These are phyloP conservation scores for Rhodofomes roseus DNA, from an alignment of 1,284 basidiomycete species.

Conservation along the genomic window DNA sequence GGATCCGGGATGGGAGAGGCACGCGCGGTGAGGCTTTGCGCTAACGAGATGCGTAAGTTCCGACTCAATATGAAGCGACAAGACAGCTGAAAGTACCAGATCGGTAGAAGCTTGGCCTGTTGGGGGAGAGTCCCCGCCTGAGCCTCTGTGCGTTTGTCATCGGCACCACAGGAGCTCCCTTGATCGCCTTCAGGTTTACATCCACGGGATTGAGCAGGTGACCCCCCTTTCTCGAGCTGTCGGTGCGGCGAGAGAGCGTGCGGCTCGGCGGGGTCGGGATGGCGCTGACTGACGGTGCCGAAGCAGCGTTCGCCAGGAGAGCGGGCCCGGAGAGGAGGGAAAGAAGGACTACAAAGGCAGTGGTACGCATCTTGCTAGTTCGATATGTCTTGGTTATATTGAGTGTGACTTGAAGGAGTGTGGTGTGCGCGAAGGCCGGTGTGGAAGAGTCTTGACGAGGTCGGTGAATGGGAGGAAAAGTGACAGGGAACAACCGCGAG, in stretches of 20 bases:
- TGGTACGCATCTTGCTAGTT: background rate
- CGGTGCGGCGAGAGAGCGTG: background rate
- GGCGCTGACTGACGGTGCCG: background rate
- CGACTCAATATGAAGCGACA: background rate
- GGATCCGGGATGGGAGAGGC: conserved; percentile 11
- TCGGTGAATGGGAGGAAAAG: background rate
- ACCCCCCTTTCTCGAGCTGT: background rate
- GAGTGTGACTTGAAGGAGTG: background rate
- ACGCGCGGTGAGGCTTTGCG: conserved; percentile 12
- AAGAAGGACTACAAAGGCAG: background rate
- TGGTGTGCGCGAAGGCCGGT: background rate
- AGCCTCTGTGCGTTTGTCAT: conserved; percentile 24
- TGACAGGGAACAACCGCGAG: background rate
- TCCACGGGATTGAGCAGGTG: background rate
- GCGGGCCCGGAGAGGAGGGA: background rate
- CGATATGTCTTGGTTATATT: background rate
- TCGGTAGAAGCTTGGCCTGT: conserved; percentile 15
- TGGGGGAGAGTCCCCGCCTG: conserved; percentile 21
- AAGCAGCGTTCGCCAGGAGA: background rate
- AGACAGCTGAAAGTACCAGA: conserved; percentile 7
- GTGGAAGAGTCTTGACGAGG: background rate
- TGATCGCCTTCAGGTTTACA: background rate
- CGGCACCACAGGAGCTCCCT: background rate
- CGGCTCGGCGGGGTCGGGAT: background rate
- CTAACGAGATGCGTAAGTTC: background rate